These are phyloP conservation scores for Apiotrichum siamense DNA, from an alignment of 1,284 basidiomycete species.

Conservation along the genomic window DNA sequence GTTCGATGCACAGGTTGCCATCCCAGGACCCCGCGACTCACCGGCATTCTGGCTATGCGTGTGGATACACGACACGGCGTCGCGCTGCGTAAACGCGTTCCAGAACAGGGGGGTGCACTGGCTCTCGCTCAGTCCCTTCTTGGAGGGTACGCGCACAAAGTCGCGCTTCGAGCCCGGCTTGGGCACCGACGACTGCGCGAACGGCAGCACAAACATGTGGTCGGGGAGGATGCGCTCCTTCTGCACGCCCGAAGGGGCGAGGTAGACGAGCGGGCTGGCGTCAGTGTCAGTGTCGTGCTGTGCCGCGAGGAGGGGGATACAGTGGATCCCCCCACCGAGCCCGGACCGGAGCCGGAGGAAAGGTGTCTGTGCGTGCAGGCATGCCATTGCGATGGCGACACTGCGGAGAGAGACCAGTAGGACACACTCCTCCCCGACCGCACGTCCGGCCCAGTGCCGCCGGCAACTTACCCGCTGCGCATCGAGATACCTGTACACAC, in stretches of 20 bases:
- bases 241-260: conserved; percentile 80
- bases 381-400: too few relatives aligned
- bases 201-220: conserved; percentile 80
- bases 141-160: conserved; percentile 64
- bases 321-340: too few relatives aligned
- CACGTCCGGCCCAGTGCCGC: not conserved
- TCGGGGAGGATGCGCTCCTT: conserved; percentile 73
- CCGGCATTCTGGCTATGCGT: conserved; percentile 75
- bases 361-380: too few relatives aligned
- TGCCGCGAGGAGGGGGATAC: too few relatives aligned
- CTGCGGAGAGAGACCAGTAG: too few relatives aligned
- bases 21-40: too few relatives aligned
- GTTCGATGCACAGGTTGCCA: too few relatives aligned
- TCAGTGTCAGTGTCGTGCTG: not conserved
- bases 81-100: conserved; percentile 73
- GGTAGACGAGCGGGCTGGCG: conserved; percentile 66
- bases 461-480: conserved; percentile 59
- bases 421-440: too few relatives aligned
- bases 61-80: conserved; percentile 75
- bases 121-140: conserved; percentile 63
- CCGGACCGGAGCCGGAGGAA: too few relatives aligned
- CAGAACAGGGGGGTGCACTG: conserved; percentile 85
- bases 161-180: conserved; percentile 61
- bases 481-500: conserved; percentile 56
- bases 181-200: conserved; percentile 56